phyloP scores from a whole-genome alignment of 2,329 filamentous ascomycete species.

The Rutstroemia sp. region DNA sequence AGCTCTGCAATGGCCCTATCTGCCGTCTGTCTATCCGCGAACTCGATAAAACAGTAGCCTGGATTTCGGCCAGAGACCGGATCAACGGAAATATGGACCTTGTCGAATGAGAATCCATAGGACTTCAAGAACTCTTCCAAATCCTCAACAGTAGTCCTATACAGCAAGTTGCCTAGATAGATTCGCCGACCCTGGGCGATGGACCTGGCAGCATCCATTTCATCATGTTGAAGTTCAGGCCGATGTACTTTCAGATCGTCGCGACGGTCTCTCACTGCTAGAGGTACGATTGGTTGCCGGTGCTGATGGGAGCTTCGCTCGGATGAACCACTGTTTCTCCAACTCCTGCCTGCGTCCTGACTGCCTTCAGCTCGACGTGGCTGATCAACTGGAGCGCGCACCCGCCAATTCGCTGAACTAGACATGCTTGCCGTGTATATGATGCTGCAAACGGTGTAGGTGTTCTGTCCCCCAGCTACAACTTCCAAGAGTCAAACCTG shows the following conservation, averaged over 20 bases:
- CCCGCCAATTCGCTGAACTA: background rate
- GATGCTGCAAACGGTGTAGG: too few relatives aligned
- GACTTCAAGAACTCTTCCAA: background rate
- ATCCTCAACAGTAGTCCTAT: background rate
- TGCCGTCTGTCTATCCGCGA: background rate
- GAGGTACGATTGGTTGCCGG: background rate
- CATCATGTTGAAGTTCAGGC: background rate
- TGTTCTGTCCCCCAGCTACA: too few relatives aligned
- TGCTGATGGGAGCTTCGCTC: background rate
- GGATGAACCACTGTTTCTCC: background rate
- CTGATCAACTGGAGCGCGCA: background rate
- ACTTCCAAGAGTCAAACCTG: too few relatives aligned
- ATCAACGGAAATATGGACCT: background rate
- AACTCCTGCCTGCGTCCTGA: background rate
- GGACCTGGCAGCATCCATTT: background rate
- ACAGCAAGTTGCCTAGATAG: background rate
- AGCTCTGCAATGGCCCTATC: background rate
- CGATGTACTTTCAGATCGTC: background rate
- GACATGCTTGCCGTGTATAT: background rate
- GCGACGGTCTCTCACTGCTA: background rate
- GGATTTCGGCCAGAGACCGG: background rate
- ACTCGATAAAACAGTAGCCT: conserved; percentile 1
- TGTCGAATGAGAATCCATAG: background rate
- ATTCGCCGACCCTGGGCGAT: background rate
- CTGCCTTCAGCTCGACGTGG: background rate